Base-by-base conservation (phyloP, 768 basidiomycete species). In the Hysterangium stoloniferum region DNA sequence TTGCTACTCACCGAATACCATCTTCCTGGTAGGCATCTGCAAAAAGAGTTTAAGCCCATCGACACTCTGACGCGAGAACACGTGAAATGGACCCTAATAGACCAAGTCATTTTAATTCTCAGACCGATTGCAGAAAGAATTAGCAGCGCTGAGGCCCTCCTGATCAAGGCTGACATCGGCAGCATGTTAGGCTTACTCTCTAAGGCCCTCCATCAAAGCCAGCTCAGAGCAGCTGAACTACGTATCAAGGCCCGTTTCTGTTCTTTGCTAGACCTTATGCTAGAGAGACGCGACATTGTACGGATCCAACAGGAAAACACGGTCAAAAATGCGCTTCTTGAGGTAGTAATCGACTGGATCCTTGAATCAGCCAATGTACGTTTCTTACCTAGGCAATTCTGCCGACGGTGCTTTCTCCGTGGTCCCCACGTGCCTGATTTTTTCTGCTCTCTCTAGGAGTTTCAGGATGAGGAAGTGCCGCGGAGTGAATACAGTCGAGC, bases 311-410 rank as follows among this genome's bases (percentile, higher is more conserved):
- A 82, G 62, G 85, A 87, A 57, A 78, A 72, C 54, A 64, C 67
- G 48, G 71, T 79, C 12, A 78, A 88, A 11, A 84, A 88, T 61
- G 71, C 73, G 32, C 76, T 91, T 33, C 70, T 91, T 22, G 87
- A 93, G 53, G 74, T 77, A 28, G 68, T 94, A n/a, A 71, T 84
- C 61, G 80, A 84, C 37, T 95, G 91, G 91, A 78, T 87, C 35
- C 72, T 76, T 54, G 74, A 78, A 45, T 69, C 75, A 6, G 52
- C 68, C 13, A 56, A 60, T 52, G 86, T 86, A 46, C 48, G 79
- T 65, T 45, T 38, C 22, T 19, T 28, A n/a, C n/a, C 24, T 43
- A 8, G 28, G 47, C 53, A 35, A 22, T 32, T 32, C 13, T 17
- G 8, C 6, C 8, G 4, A n/a, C n/a, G n/a, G n/a, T n/a, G n/a